Percentiles rank a stretch among this genome's conserved stretches.
Evolutionary conservation across 345 rosid species (phyloP).

Genomic region (Heritiera fomes): DNA sequence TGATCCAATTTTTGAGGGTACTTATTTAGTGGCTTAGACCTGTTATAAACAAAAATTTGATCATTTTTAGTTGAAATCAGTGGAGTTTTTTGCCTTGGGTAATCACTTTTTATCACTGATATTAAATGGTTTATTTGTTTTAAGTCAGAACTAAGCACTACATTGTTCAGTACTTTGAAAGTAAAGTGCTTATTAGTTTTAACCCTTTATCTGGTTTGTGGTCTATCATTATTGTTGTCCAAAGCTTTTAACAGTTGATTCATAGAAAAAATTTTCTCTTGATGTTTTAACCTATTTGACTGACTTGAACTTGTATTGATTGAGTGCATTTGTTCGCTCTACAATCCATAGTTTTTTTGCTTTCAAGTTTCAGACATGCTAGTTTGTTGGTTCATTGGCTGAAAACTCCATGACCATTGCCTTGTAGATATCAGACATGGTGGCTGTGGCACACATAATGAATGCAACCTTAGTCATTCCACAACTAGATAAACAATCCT

Average conservation of each 20-base stretch:
- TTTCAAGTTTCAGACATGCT: constrained; percentile 5
- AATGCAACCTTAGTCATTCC: constrained; percentile 94
- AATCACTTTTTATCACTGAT: neutral
- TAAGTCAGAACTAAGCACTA: neutral
- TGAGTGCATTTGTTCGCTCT: neutral
- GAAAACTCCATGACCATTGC: constrained; percentile 14
- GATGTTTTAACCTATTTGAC: neutral
- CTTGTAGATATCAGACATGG: constrained; percentile 84
- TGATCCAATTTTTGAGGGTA: neutral
- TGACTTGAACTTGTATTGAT: neutral
- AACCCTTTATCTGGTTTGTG: neutral
- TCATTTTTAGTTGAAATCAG: neutral
- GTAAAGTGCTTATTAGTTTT: neutral
- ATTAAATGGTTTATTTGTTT: neutral
- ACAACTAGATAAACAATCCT: constrained; percentile 79
- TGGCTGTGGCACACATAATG: constrained; percentile 85
- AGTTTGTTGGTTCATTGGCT: neutral
- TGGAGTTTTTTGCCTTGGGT: neutral
- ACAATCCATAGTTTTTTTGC: neutral
- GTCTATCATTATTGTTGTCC: neutral
- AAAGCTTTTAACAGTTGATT: neutral
- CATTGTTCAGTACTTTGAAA: neutral
- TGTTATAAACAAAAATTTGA: neutral
- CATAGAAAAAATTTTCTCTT: neutral
- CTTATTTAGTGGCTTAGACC: neutral